Base-by-base conservation (phyloP, 176 grass and related monocot genomes). In the Thinopyrum elongatum region DNA sequence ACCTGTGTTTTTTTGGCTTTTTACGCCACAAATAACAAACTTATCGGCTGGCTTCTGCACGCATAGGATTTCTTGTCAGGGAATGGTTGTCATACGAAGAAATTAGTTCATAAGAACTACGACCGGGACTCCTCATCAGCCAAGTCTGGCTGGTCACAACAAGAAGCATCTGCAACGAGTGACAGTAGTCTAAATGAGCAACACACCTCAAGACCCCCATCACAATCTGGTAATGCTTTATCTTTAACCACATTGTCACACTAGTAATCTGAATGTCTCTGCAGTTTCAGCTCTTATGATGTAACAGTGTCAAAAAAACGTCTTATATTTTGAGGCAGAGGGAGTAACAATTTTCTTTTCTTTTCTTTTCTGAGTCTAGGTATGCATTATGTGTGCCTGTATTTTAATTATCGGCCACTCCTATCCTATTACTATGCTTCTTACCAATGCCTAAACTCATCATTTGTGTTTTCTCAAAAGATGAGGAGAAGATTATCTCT, bases 141-240 rank as follows among this genome's bases (percentile, higher is more conserved):
- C 62, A 86, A 89, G 31, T 95, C 91, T 65, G 84, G 65, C 67
- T 77, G 59, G 57, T 90, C 93, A 46, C 83, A 86, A 49, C 94
- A 91, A 87, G 92, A 94, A 87, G 87, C 82, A 79, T 93, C 97
- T 13, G 90, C 81, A 90, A 82, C 77, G 77, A 97, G 90, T 63
- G 89, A 94, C 35, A 83, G 83, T 76, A 94, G 83, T 88, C 80
- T 81, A 70, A 88, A 90, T 70, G 92, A 91, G 76, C 87, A 81
- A 77, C 72, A 89, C 14, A 67, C 82, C 51, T 83, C 91, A 51
- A 80, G 76, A 28, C 89, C 85, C 61, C 67, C 91, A 60, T 67
- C 72, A 34, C 92, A 94, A 74, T 94, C 94, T 76, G 97, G 97
- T 99, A 94, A 46, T 71, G 16, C 28, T 21, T 80, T 58, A 58